Base-by-base conservation (phyloP, 129 eudicot species). In the Saposhnikovia divaricata region DNA sequence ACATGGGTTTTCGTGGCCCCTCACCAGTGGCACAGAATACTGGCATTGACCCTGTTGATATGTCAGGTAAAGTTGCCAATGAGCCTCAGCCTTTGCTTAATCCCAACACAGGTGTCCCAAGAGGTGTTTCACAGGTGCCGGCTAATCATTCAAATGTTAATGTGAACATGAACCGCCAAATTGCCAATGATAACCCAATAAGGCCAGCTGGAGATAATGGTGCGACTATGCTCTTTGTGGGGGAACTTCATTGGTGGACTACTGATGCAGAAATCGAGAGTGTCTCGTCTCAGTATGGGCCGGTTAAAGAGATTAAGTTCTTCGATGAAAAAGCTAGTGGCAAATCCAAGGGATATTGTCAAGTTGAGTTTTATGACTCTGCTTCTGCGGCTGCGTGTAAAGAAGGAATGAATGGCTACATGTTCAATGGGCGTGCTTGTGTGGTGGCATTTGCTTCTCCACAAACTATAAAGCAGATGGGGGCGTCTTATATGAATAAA, bases 251-350 rank as follows among this genome's bases (percentile, higher is more conserved):
- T 72, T 94, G 97, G 97, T 94, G 98, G 98, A 94, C 98, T 23
- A 94, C 98, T 2, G 98, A 94, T 80, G 92, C 98, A n/a, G 98
- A 94, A 83, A 90, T 94, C 9, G 98, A 94, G 83, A 90, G 86
- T 37, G 97, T 90, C 53, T 85, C 92, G 27, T 80, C 91, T 53
- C 97, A 94, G 55, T 94, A 91, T 80, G 98, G 98, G 75, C 90
- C 85, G 59, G 96, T 94, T 2, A 94, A 94, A 84, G 98, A 94
- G 87, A 88, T 94, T 16, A 94, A 91, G 83, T 94, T 94, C 31
- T 94, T 91, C 77, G 98, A 94, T 71, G 98, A 94, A 85, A 85
- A 97, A 78, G 97, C 98, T 55, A 94, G 98, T 85, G 98, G 98
- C 0, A 94, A 94, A 63, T 94, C 98, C 21, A 94, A 94, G 78